Percentiles rank a stretch among this genome's conserved stretches.
Evolutionary conservation across 805 yeast genomes (phyloP).

Genomic region (Sugiyamaella smithiae): DNA sequence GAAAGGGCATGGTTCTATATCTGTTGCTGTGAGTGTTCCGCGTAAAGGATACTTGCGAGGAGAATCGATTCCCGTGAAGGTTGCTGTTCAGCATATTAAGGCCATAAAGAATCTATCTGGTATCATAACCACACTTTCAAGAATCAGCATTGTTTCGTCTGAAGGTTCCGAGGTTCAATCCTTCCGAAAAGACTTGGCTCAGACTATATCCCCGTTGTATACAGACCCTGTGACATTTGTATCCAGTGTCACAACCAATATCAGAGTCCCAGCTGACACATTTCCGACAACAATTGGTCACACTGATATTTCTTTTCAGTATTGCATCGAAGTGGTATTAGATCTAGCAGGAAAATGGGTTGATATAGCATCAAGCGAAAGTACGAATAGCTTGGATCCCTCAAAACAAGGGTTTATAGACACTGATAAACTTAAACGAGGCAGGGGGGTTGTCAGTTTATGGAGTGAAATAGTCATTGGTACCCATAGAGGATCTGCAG

Average conservation of each 20-base stretch:
- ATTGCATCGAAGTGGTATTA: constrained; percentile 78
- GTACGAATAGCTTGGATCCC: constrained; percentile 11
- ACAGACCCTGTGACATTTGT: constrained; percentile 65
- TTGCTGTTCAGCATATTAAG: constrained; percentile 66
- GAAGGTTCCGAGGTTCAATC: constrained; percentile 55
- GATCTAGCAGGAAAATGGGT: constrained; percentile 64
- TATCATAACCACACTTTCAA: constrained; percentile 70
- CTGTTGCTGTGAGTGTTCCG: constrained; percentile 45
- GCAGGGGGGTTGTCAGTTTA: constrained; percentile 75
- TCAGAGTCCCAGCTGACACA: constrained; percentile 77
- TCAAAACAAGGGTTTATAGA: constrained; percentile 49
- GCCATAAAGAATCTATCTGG: constrained; percentile 68
- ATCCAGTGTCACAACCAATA: constrained; percentile 56
- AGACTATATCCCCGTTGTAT: constrained; percentile 69
- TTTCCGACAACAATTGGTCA: constrained; percentile 80
- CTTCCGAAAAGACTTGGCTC: constrained; percentile 80
- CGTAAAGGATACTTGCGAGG: constrained; percentile 75
- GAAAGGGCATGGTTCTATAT: constrained; percentile 40
- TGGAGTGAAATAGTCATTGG: constrained; percentile 81
- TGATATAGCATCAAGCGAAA: neutral
- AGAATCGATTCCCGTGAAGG: constrained; percentile 69
- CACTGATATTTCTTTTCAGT: constrained; percentile 73
- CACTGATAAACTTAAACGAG: constrained; percentile 73
- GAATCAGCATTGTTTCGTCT: constrained; percentile 70
- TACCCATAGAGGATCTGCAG: constrained; percentile 49